These are phyloP conservation scores for Berkeleyomyces rouxiae DNA, from an alignment of 2,329 filamentous ascomycete species.

Conservation along the genomic window DNA sequence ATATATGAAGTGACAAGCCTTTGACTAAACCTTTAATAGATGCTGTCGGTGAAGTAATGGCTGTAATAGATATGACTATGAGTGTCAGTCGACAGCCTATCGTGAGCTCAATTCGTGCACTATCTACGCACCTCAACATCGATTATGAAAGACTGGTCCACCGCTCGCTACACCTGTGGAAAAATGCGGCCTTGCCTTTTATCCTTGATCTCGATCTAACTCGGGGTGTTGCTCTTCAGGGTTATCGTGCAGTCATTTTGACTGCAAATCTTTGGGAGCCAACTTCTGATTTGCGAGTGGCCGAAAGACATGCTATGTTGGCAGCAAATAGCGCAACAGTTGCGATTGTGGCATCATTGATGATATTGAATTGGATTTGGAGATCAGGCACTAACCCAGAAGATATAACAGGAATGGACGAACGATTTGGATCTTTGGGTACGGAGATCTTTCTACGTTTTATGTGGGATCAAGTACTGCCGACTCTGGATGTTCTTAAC, in stretches of 20 bases:
- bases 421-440: neutral
- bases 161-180: neutral
- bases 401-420: neutral
- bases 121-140: neutral
- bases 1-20: neutral
- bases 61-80: neutral
- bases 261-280: slow-evolving; percentile 4
- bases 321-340: neutral
- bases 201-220: slow-evolving; percentile 6
- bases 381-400: neutral
- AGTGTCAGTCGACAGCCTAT: neutral
- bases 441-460: slow-evolving; percentile 7
- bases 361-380: slow-evolving; percentile 7
- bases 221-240: neutral
- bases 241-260: slow-evolving; percentile 1
- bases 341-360: neutral
- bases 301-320: neutral
- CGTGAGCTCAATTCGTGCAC: neutral
- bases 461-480: slow-evolving; percentile 9
- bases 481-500: neutral
- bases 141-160: neutral
- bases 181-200: neutral
- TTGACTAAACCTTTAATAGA: neutral
- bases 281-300: neutral
- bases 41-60: neutral